Conservation (phyloP, 306 rosid genomes). For the Datisca glomerata region DNA sequence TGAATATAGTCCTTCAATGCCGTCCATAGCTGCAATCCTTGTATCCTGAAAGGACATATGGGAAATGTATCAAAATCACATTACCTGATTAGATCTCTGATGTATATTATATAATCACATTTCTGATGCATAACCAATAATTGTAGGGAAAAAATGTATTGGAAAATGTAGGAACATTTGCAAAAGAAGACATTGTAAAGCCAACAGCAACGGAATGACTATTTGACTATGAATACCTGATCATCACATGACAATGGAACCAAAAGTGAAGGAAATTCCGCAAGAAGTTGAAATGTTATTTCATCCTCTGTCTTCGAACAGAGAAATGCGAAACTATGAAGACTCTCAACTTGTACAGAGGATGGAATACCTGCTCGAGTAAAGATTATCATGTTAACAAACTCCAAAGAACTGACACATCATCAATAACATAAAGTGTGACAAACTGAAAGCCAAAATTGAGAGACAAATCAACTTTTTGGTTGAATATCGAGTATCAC, state of each 20-base stretch:
- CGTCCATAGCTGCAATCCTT: slow-evolving; percentile 64
- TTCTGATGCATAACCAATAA: no score
- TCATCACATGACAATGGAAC: slow-evolving; percentile 59
- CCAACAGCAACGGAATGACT: no score
- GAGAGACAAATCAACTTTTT: no score
- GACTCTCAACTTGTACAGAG: slow-evolving; percentile 81
- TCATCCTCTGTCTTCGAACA: slow-evolving; percentile 46
- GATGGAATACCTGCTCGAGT: slow-evolving; percentile 51
- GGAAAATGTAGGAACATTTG: no score
- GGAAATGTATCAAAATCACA: slow-evolving; percentile 3
- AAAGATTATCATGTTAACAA: slow-evolving; percentile 5
- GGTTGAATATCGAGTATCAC: no score
- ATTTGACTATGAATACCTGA: no score
- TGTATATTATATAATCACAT: no score
- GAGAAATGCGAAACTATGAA: slow-evolving; percentile 53
- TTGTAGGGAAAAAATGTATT: no score
- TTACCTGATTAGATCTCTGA: no score
- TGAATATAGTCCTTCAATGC: slow-evolving; percentile 43
- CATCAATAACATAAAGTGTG: no score
- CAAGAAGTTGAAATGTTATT: slow-evolving; percentile 46
- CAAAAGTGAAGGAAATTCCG: slow-evolving; percentile 71
- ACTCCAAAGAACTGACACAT: slow-evolving; percentile 8
- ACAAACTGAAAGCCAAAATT: no score
- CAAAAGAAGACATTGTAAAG: no score
- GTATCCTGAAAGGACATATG: slow-evolving; percentile 33